A percentile compares a stretch with the other conserved stretches of the same genome.
These are phyloP conservation scores for Cyclotella atomus DNA, from an alignment of 108 stramenopile species.

Conservation along the genomic window DNA sequence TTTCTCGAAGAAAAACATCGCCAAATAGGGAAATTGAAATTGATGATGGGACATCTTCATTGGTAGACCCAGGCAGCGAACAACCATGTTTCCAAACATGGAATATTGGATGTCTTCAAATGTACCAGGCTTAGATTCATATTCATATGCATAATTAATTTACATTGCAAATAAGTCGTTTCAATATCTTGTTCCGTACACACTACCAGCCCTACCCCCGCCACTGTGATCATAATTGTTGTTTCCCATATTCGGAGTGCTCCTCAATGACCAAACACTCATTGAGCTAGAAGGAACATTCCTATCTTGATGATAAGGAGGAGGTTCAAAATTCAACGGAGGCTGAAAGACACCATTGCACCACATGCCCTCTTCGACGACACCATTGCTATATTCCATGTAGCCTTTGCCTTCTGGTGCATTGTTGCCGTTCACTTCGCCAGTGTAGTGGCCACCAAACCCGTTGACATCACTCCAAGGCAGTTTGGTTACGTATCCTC, in stretches of 20 bases:
- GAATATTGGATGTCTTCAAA: too few relatives aligned
- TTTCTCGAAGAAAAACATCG: not conserved
- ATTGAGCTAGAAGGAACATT: slow-evolving; percentile 32
- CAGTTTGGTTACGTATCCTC: slow-evolving; percentile 28
- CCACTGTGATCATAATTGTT: not conserved
- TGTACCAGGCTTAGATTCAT: too few relatives aligned
- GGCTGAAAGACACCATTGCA: slow-evolving; percentile 51
- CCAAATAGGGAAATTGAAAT: too few relatives aligned
- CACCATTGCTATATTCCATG: slow-evolving; percentile 47
- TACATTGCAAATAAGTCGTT: too few relatives aligned
- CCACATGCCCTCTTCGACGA: slow-evolving; percentile 42
- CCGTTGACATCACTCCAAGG: slow-evolving; percentile 53
- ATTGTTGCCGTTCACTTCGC: slow-evolving; percentile 27
- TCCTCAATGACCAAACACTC: slow-evolving; percentile 43
- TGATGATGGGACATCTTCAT: too few relatives aligned
- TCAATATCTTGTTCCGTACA: slow-evolving; percentile 11
- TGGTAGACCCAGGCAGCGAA: too few relatives aligned
- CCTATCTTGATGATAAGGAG: not conserved
- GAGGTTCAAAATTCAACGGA: not conserved
- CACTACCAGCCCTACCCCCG: slow-evolving; percentile 10
- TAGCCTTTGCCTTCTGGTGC: slow-evolving; percentile 41
- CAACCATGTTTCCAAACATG: too few relatives aligned
- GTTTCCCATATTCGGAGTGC: slow-evolving; percentile 34
- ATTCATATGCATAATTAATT: too few relatives aligned
- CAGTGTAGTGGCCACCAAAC: slow-evolving; percentile 43